Percentiles rank a stretch among this genome's conserved stretches.
These are phyloP conservation scores for Mitragyna speciosa DNA, from an alignment of 257 asterid genomes.

Conservation along the genomic window DNA sequence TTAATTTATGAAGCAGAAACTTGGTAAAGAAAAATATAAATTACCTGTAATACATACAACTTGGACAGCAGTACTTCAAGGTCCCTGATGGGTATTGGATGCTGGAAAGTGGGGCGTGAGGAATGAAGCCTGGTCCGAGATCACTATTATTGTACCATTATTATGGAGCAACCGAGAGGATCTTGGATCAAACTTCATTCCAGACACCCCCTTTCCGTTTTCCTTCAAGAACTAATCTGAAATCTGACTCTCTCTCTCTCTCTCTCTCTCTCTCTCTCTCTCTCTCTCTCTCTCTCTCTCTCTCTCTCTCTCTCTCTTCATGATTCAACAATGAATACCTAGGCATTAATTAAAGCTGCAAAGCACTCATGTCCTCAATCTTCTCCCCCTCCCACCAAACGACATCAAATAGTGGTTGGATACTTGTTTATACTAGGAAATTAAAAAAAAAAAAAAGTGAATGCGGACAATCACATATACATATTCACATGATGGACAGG, in stretches of 20 bases:
- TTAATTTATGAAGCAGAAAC: background rate
- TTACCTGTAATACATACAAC: background rate
- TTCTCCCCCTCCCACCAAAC: background rate
- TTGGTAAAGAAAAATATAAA: background rate
- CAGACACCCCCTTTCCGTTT: slow-evolving; percentile 57
- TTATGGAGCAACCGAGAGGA: slow-evolving; percentile 10
- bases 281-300: slow-evolving; percentile 12
- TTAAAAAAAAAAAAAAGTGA: background rate
- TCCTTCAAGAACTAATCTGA: slow-evolving; percentile 14
- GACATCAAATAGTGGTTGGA: slow-evolving; percentile 38
- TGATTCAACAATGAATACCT: slow-evolving; percentile 48
- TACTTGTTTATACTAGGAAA: background rate
- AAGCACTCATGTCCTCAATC: slow-evolving; percentile 34
- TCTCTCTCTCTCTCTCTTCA: slow-evolving; percentile 18
- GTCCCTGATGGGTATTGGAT: background rate
- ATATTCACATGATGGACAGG: slow-evolving; percentile 60
- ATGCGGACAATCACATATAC: slow-evolving; percentile 47
- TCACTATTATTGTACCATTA: background rate
- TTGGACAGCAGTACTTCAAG: background rate
- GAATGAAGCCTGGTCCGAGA: slow-evolving; percentile 99
- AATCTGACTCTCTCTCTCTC: slow-evolving; percentile 4
- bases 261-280: too few species aligned
- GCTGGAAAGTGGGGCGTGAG: slow-evolving; percentile 46
- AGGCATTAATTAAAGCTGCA: slow-evolving; percentile 30
- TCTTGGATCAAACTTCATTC: slow-evolving; percentile 81